phyloP scores from a whole-genome alignment of 1,139 yeast genomes.

The Nakaseomyces sp. region DNA sequence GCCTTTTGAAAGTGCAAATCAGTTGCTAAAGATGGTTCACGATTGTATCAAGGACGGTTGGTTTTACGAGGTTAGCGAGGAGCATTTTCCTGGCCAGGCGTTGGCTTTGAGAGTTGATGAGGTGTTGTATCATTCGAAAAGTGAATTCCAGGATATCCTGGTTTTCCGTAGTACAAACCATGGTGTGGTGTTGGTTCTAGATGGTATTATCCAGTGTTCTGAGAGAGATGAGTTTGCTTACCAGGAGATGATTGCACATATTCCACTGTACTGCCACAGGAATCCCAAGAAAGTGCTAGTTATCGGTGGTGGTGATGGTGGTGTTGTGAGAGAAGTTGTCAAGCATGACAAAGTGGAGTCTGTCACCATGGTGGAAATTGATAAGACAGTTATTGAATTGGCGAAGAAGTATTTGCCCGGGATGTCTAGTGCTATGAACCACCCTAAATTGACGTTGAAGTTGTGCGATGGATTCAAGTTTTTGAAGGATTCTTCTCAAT shows the following conservation, averaged over 20 bases:
- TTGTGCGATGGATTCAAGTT: constrained; percentile 87
- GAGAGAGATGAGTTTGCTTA: constrained; percentile 91
- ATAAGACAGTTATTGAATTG: constrained; percentile 71
- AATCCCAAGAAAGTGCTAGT: constrained; percentile 80
- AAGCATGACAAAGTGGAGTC: constrained; percentile 66
- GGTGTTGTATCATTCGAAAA: constrained; percentile 64
- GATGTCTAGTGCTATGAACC: constrained; percentile 65
- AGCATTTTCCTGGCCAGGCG: constrained; percentile 96
- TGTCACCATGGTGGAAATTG: constrained; percentile 84
- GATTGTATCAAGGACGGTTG: constrained; percentile 55
- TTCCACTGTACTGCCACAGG: constrained; percentile 80
- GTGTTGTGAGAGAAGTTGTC: constrained; percentile 83
- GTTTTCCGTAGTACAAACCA: constrained; percentile 78
- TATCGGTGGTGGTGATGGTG: constrained; percentile 96
- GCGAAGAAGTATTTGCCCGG: constrained; percentile 68
- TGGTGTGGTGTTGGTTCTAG: constrained; percentile 86
- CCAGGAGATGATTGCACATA: constrained; percentile 91
- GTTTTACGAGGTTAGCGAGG: constrained; percentile 83
- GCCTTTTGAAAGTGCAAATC: too few relatives aligned
- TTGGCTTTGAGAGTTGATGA: constrained; percentile 75
- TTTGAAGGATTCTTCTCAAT: constrained; percentile 38
- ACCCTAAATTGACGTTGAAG: constrained; percentile 64
- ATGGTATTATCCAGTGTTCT: constrained; percentile 85
- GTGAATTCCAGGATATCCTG: constrained; percentile 79
- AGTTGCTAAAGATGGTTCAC: constrained; percentile 9